Evolutionary conservation across 1,284 basidiomycete genomes (phyloP), one percentile per base, ranked within the genome.

Genomic region (Heimioporus retisporus): DNA sequence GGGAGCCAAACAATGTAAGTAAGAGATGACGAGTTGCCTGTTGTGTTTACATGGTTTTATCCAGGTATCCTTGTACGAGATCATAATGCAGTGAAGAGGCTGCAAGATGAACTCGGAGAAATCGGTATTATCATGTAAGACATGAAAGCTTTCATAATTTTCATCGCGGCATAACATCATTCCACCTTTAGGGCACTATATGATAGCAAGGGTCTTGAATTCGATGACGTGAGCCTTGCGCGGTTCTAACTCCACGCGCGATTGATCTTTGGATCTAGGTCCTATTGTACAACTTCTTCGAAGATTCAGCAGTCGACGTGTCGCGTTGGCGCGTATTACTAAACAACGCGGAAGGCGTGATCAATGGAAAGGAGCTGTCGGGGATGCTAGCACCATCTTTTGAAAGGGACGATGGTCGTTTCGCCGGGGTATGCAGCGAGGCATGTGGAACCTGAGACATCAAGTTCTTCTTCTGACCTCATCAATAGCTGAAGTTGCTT

Each of bases 121-220:
- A 84, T 90, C 23, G 90, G 89, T 16, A 64, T 90, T 4, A 86
- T 93, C 55, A 81, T 92, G 91, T 91, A 66, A 67, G 87, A 43
- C 15, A 50, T 16, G 42, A 53, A 19, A 10, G 2, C 1, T 5
- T 7, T n/a, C 10, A 8, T 40, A 11, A 40, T 40, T 51, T 10
- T 68, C 8, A 61, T 50, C 40, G 14, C 16, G 10, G 10, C 11
- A 0, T 48, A 16, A 63, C 57, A 14, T 64, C 43, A 61, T 42
- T 18, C 60, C 44, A 42, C 54, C 53, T 54, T 11, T 62, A 92
- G 91, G 81, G 93, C 92, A 0, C 75, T 93, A 1, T 91, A 91
- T 67, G 90, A 93, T 60, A 89, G 87, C 81, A 93, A 93, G 75
- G 92, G 92, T 1, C 79, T 93, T 1, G 92, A 93, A 73, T 93